Evolutionary conservation across 2,329 filamentous ascomycete genomes (phyloP), one percentile per base, ranked within the genome.

Genomic region (Aspergillus unguis): DNA sequence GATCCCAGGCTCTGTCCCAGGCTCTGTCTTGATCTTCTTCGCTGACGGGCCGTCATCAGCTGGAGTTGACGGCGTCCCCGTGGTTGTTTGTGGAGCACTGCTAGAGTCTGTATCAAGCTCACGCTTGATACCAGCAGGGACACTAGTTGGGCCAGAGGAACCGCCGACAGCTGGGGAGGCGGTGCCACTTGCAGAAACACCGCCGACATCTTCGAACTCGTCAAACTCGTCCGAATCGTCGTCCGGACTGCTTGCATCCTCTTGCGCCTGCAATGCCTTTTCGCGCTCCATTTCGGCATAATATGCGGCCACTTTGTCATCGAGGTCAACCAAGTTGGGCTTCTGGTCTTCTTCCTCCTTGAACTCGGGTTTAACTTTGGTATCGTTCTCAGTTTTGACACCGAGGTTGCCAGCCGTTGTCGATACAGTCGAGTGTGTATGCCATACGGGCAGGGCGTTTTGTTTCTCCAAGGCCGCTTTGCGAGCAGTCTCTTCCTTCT

Each of bases 361-460:
- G 47, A 72, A 67, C 45, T 71, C 68, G n/a, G 69, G 55, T 36
- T 74, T 75, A n/a, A 71, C 55, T 49, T 64, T 52, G 36, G 60
- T 45, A 31, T 71, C 71, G 1, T 59, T 43, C 23, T 71, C 70
- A 10, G 57, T 59, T 56, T 72, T 72, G 44, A 61, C 56, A 9
- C 62, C 60, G 28, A 60, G 46, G 29, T 61, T 65, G 35, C 58
- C 55, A 23, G 64, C 60, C 4, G 51, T 55, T 2, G 63, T 64
- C 35, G 71, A 69, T 31, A 79, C 76, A 0, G 77, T 79, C 37
- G 75, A 78, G 45, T 77, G 73, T 6, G 76, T 80, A 57, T 80
- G 76, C 78, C 78, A 81, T 11, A 77, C 74, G 0, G 78, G 78
- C 7, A 80, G 66, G 4, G 74, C 73, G 45, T 80, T 81, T 59